Conservation (phyloP, 306 rosid genomes). For the Lathyrus aphaca region DNA sequence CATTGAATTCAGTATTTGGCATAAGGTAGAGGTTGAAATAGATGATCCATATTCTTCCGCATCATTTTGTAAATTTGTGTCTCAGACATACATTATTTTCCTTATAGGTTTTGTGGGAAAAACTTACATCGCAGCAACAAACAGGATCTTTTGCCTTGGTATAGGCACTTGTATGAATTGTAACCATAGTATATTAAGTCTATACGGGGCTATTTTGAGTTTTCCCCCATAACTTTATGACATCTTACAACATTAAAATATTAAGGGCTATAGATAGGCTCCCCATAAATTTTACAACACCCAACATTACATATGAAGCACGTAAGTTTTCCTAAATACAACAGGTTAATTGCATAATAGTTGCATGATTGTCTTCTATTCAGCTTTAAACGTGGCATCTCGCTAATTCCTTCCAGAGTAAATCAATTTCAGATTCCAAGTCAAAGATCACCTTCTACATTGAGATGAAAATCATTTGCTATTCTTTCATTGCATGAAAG, state of each 20-base stretch:
- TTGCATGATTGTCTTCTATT: conserved; percentile 36
- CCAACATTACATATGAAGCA: conserved; percentile 34
- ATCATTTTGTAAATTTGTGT: not conserved
- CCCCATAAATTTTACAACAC: conserved; percentile 39
- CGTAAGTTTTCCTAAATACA: conserved; percentile 44
- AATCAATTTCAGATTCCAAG: conserved; percentile 35
- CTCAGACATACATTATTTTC: not conserved
- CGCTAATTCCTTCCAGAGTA: conserved; percentile 29
- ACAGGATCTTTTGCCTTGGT: conserved; percentile 40
- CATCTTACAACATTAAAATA: conserved; percentile 36
- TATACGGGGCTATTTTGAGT: conserved; percentile 39
- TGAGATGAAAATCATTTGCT: conserved; percentile 28
- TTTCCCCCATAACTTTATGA: conserved; percentile 43
- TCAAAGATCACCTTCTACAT: conserved; percentile 36
- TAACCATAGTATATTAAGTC: conserved; percentile 40
- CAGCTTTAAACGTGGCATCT: conserved; percentile 38
- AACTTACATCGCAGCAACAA: conserved; percentile 33
- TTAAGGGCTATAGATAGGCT: conserved; percentile 39
- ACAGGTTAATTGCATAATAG: conserved; percentile 39
- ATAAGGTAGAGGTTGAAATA: not conserved
- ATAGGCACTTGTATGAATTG: conserved; percentile 38
- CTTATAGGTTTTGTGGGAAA: conserved; percentile 1
- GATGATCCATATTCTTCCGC: not conserved
- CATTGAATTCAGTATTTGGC: not conserved
- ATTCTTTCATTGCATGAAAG: conserved; percentile 27